Evolutionary conservation across 148 eudicot genomes (phyloP), one percentile per base, ranked within the genome.

Genomic region (Rheum nobile): DNA sequence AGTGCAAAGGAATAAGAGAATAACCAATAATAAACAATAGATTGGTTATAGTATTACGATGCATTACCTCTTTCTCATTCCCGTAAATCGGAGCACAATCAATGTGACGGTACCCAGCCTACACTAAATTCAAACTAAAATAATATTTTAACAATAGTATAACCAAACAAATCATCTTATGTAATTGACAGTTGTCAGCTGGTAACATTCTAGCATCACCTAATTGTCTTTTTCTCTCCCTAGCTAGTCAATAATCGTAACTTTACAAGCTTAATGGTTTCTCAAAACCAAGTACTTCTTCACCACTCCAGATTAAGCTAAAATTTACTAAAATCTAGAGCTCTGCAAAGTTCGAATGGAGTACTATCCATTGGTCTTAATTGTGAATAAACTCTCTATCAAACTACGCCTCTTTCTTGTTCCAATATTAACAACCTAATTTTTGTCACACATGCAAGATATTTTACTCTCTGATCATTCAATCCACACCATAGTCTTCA

Each of bases 61-160:
- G n/a, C 17, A 69, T 69, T 68, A 76, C 78, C 74, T 76, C 78
- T 50, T 75, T 70, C 65, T 76, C 78, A 44, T 76, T 76, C 67
- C 78, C 78, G 52, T 76, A 76, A 70, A 52, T 44, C 37, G 52
- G 78, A 46, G 78, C 77, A 65, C 77, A 75, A 32, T 75, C 77
- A 32, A 75, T 75, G 35, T 75, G 77, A 29, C 77, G 41, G 47
- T 76, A 76, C 16, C 78, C 78, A 68, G 52, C 67, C 78, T 76
- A 55, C 48, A 69, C 34, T 35, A 59, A 26, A 59, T 0, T 7
- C 67, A 59, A 28, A 26, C 17, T 11, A 32, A 32, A 32, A 32
- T 6, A 34, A 65, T 6, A 65, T 34, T 6, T 34, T 34, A 65
- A 32, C 6, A 65, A 65, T 6, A 6, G 21, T n/a, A n/a, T n/a